Evolutionary conservation across 1,284 basidiomycete species (phyloP).

Genomic region (Vanrija sp.): DNA sequence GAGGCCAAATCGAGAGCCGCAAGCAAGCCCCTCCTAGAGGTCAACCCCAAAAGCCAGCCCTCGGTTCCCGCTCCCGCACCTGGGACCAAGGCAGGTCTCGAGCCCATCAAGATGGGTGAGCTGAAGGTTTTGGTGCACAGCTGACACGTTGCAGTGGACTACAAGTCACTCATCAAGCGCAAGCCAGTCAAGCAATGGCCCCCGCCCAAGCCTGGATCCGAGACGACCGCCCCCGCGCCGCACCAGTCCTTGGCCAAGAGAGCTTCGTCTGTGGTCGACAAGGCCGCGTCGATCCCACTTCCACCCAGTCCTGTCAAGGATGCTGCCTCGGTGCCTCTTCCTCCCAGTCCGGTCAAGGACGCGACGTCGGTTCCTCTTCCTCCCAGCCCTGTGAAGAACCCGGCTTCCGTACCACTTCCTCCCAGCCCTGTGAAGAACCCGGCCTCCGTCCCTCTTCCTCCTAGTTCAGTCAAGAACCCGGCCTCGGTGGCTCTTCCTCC

Average conservation of each 20-base stretch:
- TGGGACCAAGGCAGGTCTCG: not conserved
- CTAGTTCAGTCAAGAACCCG: not conserved
- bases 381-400: not conserved
- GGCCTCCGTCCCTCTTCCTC: not conserved
- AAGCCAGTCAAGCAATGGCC: too few species aligned
- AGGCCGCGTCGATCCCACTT: not conserved
- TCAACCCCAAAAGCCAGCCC: not conserved
- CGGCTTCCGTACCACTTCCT: not conserved
- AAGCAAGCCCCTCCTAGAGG: not conserved
- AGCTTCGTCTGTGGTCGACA: not conserved
- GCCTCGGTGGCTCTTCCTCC: not conserved
- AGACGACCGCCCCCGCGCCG: not conserved
- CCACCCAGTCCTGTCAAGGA: not conserved
- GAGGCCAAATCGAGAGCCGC: too few species aligned
- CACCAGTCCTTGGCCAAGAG: not conserved
- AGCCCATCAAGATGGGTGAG: conserved; percentile 4
- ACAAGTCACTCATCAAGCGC: not conserved
- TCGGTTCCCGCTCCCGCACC: too few species aligned
- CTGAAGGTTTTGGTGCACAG: not conserved
- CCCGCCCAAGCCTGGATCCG: not conserved
- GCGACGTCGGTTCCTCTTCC: not conserved
- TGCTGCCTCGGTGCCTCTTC: not conserved
- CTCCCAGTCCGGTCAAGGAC: not conserved
- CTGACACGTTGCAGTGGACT: conserved; percentile 1
- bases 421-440: not conserved